Conservation (phyloP, 768 basidiomycete species). For the Pilatotrama ljubarskyi region DNA sequence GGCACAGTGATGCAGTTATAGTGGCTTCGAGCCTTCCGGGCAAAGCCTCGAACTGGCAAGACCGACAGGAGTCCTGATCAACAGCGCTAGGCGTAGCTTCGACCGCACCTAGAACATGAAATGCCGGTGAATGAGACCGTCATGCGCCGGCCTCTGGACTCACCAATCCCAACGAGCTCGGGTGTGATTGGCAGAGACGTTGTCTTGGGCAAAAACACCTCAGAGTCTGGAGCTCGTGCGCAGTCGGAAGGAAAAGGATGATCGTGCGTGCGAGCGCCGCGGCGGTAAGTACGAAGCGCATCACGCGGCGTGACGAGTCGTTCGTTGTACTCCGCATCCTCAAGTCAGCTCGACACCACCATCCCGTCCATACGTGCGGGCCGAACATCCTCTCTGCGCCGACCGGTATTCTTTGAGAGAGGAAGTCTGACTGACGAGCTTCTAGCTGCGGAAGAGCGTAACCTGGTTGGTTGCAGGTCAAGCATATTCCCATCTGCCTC, state of each 20-base stretch:
- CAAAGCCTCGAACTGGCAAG: constrained; percentile 3
- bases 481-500: constrained; percentile 6
- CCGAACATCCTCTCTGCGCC: not conserved
- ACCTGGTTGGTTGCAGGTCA: not conserved
- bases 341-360: not conserved
- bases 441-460: constrained; percentile 1
- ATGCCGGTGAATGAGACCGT: constrained; percentile 7
- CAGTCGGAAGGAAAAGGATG: not conserved
- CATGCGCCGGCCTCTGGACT: not conserved
- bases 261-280: not conserved
- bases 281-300: not conserved
- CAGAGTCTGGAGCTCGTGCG: constrained; percentile 5
- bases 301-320: not conserved
- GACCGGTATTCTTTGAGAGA: not conserved
- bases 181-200: constrained; percentile 5
- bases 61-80: not conserved
- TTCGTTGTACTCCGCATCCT: not conserved
- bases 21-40: not conserved
- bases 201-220: not conserved
- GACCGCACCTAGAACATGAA: constrained; percentile 6
- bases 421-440: constrained; percentile 3
- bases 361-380: not conserved
- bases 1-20: constrained; percentile 8
- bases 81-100: not conserved
- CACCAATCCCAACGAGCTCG: not conserved